Base-by-base conservation (phyloP, 768 basidiomycete genomes). In the Pulveroboletus sp. region DNA sequence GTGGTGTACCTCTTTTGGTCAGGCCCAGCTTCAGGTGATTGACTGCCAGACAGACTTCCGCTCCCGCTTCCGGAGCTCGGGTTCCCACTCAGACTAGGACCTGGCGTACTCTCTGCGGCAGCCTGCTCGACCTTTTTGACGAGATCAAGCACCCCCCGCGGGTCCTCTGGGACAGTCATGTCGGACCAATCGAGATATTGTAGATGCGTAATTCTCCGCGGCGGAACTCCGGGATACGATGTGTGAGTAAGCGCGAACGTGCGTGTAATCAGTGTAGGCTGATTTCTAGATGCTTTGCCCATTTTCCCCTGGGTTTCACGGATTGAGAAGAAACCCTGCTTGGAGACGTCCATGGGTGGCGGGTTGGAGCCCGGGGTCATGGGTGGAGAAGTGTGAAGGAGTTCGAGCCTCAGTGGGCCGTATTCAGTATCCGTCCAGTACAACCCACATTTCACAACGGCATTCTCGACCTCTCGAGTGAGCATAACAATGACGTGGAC, bases 121-220 rank as follows among this genome's bases (percentile, higher is more conserved):
- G 62, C 60, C 10, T 55, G 56, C 35, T 68, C 83, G n/a, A 92
- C 85, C 54, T 84, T 82, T 51, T 74, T 76, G 46, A 96, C 79
- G 21, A 98, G 76, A 12, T 77, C 72, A 37, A 96, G 69, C 17
- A 97, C 73, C 7, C 84, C 86, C 7, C 79, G 72, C 0, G 94
- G 84, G 50, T 91, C 83, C 11, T 86, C 82, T 0, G 95, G 95
- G 11, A 98, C 92, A 64, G 93, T 93, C 74, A 97, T 86, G 61
- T 98, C 95, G 2, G 94, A 92, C 95, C 95, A 98, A 35, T 87
- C 86, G 35, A 94, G 76, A 62, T 93, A 97, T 66, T 98, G 95
- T 45, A 97, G 71, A 61, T 98, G 95, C 0, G 85, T 77, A 14
- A 98, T 76, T 50, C 69, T 76, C n/a, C 91, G 75, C 2, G 84